Percentiles rank a stretch among this genome's conserved stretches.
These are phyloP conservation scores for Phytophthora pistaciae DNA, from an alignment of 352 stramenopile species.

Conservation along the genomic window DNA sequence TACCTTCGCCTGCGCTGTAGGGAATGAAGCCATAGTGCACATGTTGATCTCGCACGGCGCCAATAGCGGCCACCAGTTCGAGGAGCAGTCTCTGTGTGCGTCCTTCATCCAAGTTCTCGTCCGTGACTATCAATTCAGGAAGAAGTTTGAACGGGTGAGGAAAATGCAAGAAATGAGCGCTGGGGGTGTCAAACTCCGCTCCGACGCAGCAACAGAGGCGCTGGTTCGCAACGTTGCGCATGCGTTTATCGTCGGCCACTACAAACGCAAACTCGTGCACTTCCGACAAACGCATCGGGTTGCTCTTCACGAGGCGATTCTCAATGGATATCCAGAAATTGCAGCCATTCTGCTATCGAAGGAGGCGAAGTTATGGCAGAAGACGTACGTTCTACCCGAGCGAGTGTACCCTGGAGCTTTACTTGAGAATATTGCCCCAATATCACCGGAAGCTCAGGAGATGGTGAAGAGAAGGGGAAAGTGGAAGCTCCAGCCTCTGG, in stretches of 20 bases:
- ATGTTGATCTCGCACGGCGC: conserved; percentile 73
- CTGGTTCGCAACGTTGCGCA: conserved; percentile 72
- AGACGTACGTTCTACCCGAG: conserved; percentile 66
- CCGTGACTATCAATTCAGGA: conserved; percentile 54
- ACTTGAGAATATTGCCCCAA: conserved; percentile 18
- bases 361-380: conserved; percentile 64
- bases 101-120: conserved; percentile 74
- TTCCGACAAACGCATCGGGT: conserved; percentile 76
- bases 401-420: conserved; percentile 49
- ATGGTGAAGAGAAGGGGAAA: conserved; percentile 36
- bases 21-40: conserved; percentile 82
- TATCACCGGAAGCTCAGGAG: conserved; percentile 13
- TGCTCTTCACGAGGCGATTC: conserved; percentile 72
- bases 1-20: conserved; percentile 69
- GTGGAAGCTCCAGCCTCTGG: conserved; percentile 64
- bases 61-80: conserved; percentile 44
- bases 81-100: conserved; percentile 66
- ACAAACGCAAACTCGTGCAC: conserved; percentile 47
- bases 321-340: conserved; percentile 73
- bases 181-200: conserved; percentile 31
- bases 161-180: conserved; percentile 7
- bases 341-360: conserved; percentile 58
- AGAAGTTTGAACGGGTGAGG: conserved; percentile 29
- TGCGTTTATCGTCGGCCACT: conserved; percentile 69
- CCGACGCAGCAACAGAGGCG: conserved; percentile 54